Evolutionary conservation across 306 rosid genomes (phyloP).

Genomic region (Pueraria montana): DNA sequence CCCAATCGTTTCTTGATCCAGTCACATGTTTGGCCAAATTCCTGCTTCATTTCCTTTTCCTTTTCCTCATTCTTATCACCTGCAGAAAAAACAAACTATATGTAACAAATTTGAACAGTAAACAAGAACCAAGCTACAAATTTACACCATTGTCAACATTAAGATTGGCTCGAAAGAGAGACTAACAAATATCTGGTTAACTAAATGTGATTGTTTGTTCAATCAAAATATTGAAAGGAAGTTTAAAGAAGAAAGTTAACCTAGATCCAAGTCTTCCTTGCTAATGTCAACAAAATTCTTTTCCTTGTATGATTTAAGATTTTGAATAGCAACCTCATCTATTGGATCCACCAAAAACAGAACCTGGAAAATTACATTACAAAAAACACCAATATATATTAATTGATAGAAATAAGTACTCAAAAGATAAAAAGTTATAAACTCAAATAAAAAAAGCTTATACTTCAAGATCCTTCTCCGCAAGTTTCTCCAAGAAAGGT

Average conservation of each 20-base stretch:
- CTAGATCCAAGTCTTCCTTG: conserved; percentile 97
- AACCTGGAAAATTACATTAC: conserved; percentile 64
- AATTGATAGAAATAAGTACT: conserved; percentile 1
- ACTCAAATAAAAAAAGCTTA: conserved; percentile 4
- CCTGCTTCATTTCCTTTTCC: conserved; percentile 91
- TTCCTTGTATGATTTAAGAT: conserved; percentile 90
- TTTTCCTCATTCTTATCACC: conserved; percentile 95
- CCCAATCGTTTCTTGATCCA: conserved; percentile 96
- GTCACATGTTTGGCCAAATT: conserved; percentile 85
- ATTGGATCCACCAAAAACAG: conserved; percentile 95
- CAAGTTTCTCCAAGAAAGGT: conserved; percentile 92
- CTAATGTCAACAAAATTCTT: conserved; percentile 94
- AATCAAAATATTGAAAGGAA: conserved; percentile 16
- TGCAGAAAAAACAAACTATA: conserved; percentile 48
- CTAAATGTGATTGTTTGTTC: conserved; percentile 5
- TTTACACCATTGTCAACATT: background rate
- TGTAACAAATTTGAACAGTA: conserved; percentile 22
- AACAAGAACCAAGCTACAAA: conserved; percentile 35
- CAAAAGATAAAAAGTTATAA: background rate
- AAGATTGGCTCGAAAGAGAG: conserved; percentile 10
- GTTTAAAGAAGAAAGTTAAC: conserved; percentile 54
- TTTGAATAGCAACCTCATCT: conserved; percentile 95
- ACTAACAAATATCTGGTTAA: conserved; percentile 20
- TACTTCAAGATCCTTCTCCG: conserved; percentile 90
- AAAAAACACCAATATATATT: conserved; percentile 18